These are phyloP conservation scores for Microdochium trichocladiopsis DNA, from an alignment of 2,329 filamentous ascomycete species.

Conservation along the genomic window DNA sequence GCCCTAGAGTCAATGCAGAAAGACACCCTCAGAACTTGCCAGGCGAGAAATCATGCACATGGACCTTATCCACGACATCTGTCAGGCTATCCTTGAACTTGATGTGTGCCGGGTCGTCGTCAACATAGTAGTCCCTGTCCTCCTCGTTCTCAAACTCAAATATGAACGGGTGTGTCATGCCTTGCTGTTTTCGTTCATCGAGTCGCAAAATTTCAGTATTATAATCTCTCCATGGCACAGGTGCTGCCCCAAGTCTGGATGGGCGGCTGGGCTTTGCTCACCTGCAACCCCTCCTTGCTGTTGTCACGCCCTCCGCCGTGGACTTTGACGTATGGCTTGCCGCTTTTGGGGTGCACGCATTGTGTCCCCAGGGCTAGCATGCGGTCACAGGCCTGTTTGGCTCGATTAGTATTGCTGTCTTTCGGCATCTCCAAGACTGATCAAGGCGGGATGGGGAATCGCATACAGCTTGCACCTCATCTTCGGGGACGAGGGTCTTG, in stretches of 20 bases:
- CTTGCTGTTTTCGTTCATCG: conserved; percentile 32
- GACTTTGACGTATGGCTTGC: conserved; percentile 51
- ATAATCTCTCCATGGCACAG: too few relatives aligned
- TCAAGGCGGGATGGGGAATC: too few relatives aligned
- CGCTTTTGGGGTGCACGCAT: conserved; percentile 53
- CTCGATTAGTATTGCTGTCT: too few relatives aligned
- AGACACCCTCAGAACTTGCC: conserved; percentile 17
- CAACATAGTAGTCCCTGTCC: conserved; percentile 61
- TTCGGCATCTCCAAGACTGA: too few relatives aligned
- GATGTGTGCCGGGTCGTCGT: conserved; percentile 54
- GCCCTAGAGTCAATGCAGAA: too few relatives aligned
- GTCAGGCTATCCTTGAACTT: conserved; percentile 45
- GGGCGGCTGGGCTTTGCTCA: conserved; percentile 26
- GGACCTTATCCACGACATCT: conserved; percentile 39
- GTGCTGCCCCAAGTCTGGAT: too few relatives aligned
- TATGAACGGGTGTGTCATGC: conserved; percentile 60
- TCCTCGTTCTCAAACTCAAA: conserved; percentile 54
- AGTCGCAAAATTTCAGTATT: background rate
- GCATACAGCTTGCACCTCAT: conserved; percentile 20
- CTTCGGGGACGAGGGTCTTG: conserved; percentile 13
- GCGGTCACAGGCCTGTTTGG: conserved; percentile 16
- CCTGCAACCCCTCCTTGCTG: conserved; percentile 53
- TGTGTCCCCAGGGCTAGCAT: conserved; percentile 42
- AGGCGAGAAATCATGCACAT: conserved; percentile 51
- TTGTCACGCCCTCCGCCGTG: conserved; percentile 53